Percentiles rank a stretch among this genome's conserved stretches.
These are phyloP conservation scores for Isabelozyma rhagii DNA, from an alignment of 805 yeast species.

Conservation along the genomic window DNA sequence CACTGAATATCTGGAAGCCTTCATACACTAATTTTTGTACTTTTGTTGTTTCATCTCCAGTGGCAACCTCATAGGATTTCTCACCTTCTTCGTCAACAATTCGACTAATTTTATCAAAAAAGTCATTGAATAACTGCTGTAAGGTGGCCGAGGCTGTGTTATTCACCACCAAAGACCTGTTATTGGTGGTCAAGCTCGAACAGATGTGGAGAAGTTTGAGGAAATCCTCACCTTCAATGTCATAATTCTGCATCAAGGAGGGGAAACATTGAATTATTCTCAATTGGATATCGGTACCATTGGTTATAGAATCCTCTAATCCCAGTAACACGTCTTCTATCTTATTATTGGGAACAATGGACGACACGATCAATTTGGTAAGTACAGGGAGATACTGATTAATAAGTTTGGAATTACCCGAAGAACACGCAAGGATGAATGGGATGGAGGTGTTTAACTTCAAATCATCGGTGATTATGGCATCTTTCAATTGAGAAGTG, in stretches of 20 bases:
- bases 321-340: constrained; percentile 61
- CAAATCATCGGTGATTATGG: constrained; percentile 5
- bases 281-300: constrained; percentile 80
- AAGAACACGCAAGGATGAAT: constrained; percentile 65
- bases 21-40: constrained; percentile 61
- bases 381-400: constrained; percentile 70
- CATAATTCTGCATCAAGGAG: constrained; percentile 62
- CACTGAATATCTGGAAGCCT: constrained; percentile 65
- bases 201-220: constrained; percentile 65
- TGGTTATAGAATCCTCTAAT: constrained; percentile 66
- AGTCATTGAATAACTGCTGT: constrained; percentile 75
- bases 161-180: constrained; percentile 70
- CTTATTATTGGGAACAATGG: constrained; percentile 52
- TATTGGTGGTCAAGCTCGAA: constrained; percentile 64
- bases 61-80: constrained; percentile 13
- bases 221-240: constrained; percentile 55
- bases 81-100: constrained; percentile 1
- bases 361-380: constrained; percentile 54
- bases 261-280: constrained; percentile 85
- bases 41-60: constrained; percentile 40
- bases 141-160: constrained; percentile 93
- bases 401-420: constrained; percentile 72
- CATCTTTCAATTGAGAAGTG: constrained; percentile 16
- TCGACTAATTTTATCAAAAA: constrained; percentile 63
- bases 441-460: constrained; percentile 42